A percentile compares a stretch with the other conserved stretches of the same genome.
phyloP scores from a whole-genome alignment of 371 early-diverging fungal species.

The Ordospora colligata region DNA sequence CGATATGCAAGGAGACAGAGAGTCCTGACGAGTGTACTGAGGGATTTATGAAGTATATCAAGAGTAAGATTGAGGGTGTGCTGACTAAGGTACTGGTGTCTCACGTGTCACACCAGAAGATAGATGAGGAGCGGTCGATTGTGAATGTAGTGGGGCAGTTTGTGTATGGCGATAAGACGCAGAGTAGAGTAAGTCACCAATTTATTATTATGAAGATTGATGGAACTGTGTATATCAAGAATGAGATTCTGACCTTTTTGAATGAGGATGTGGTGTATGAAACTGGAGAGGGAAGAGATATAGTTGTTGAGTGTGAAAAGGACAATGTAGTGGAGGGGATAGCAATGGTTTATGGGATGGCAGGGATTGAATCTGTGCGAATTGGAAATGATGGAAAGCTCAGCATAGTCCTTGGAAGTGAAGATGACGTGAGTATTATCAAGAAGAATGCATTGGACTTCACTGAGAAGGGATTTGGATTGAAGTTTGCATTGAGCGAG shows the following conservation, averaged over 20 bases:
- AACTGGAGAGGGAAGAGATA: neutral
- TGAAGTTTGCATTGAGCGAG: neutral
- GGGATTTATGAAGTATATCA: neutral
- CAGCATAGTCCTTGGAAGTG: neutral
- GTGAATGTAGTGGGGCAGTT: constrained; percentile 37
- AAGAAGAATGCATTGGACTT: neutral
- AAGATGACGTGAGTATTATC: neutral
- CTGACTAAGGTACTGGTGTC: constrained; percentile 37
- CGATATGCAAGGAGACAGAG: constrained; percentile 10
- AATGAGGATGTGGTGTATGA: constrained; percentile 45
- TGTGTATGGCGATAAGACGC: constrained; percentile 29
- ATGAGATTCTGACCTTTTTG: constrained; percentile 29
- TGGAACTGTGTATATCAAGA: constrained; percentile 2
- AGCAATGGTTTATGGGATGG: neutral
- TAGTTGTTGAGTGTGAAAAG: neutral
- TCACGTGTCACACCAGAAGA: constrained; percentile 4
- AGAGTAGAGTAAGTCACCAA: constrained; percentile 25
- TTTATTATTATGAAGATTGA: constrained; percentile 16
- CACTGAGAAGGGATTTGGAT: neutral
- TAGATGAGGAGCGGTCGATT: neutral
- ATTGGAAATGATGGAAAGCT: neutral
- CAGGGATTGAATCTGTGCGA: neutral
- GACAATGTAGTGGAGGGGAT: neutral
- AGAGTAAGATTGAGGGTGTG: neutral
- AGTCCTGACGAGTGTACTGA: neutral